Percentiles rank a stretch among this genome's conserved stretches.
phyloP scores from a whole-genome alignment of 257 asterid genomes.

The Eustoma russellianum region DNA sequence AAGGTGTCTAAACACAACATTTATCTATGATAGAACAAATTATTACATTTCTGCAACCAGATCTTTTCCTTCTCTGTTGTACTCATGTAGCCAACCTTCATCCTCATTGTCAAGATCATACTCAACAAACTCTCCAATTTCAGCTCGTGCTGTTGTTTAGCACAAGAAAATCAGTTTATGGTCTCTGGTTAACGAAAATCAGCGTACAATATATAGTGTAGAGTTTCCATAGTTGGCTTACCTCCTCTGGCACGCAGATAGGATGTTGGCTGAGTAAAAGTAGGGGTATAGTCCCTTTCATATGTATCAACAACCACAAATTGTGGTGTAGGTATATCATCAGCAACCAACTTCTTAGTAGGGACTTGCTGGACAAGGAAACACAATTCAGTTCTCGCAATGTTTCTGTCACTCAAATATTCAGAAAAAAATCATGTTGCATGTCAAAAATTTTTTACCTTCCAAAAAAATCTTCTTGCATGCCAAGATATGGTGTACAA shows the following conservation, averaged over 20 bases:
- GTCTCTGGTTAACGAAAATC: background rate
- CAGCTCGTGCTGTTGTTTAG: slow-evolving; percentile 72
- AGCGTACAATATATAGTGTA: background rate
- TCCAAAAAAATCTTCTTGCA: too few species aligned
- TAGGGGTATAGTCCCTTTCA: slow-evolving; percentile 89
- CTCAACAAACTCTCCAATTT: slow-evolving; percentile 93
- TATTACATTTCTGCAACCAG: slow-evolving; percentile 70
- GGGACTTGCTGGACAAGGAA: slow-evolving; percentile 43
- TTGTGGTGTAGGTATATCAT: slow-evolving; percentile 97
- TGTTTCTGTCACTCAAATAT: background rate
- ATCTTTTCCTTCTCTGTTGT: slow-evolving; percentile 59
- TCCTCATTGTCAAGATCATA: slow-evolving; percentile 99
- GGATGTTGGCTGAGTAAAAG: slow-evolving; percentile 77
- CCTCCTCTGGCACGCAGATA: slow-evolving; percentile 97
- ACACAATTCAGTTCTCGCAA: background rate
- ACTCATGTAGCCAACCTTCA: slow-evolving; percentile 89
- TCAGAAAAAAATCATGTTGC: background rate
- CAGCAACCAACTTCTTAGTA: slow-evolving; percentile 43
- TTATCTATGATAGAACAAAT: slow-evolving; percentile 1
- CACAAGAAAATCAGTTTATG: slow-evolving; percentile 12
- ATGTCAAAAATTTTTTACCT: too few species aligned
- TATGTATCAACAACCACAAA: slow-evolving; percentile 86
- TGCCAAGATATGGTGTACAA: too few species aligned
- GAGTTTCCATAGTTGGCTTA: slow-evolving; percentile 20
- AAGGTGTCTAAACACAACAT: slow-evolving; percentile 4